A percentile compares a stretch with the other conserved stretches of the same genome.
These are phyloP conservation scores for Psilocybe cubensis DNA, from an alignment of 768 basidiomycete genomes.

Conservation along the genomic window DNA sequence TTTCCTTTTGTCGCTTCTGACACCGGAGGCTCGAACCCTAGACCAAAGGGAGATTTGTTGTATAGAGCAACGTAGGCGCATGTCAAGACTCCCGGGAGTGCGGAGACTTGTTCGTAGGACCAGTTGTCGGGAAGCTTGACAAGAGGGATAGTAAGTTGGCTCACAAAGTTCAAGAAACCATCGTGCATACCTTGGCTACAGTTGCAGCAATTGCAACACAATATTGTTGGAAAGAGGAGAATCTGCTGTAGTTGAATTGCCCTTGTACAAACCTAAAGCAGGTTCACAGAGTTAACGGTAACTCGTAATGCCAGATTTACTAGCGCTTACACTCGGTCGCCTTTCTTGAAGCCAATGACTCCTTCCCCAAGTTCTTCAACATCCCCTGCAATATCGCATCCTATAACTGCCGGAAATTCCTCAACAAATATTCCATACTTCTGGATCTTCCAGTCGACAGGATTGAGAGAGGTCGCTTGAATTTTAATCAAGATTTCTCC, in stretches of 20 bases:
- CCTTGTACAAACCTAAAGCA: slow-evolving; percentile 43
- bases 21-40: slow-evolving; percentile 40
- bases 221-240: slow-evolving; percentile 49
- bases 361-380: slow-evolving; percentile 53
- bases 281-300: not conserved
- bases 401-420: slow-evolving; percentile 48
- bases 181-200: slow-evolving; percentile 37
- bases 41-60: slow-evolving; percentile 37
- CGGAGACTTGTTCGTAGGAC: slow-evolving; percentile 45
- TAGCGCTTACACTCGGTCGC: slow-evolving; percentile 50
- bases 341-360: slow-evolving; percentile 48
- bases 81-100: slow-evolving; percentile 49
- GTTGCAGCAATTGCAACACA: slow-evolving; percentile 40
- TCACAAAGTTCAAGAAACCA: not conserved
- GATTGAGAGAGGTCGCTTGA: slow-evolving; percentile 52
- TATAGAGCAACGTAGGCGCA: slow-evolving; percentile 55
- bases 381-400: slow-evolving; percentile 51
- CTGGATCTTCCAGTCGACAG: slow-evolving; percentile 56
- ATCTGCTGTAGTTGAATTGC: slow-evolving; percentile 32
- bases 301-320: not conserved
- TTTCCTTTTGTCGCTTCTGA: slow-evolving; percentile 35
- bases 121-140: slow-evolving; percentile 36
- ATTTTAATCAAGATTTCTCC: slow-evolving; percentile 53
- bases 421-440: slow-evolving; percentile 39
- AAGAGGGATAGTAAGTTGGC: not conserved